Percentiles rank a stretch among this genome's conserved stretches.
Evolutionary conservation across 331 rosid species (phyloP).

Genomic region (Quercus lobata): DNA sequence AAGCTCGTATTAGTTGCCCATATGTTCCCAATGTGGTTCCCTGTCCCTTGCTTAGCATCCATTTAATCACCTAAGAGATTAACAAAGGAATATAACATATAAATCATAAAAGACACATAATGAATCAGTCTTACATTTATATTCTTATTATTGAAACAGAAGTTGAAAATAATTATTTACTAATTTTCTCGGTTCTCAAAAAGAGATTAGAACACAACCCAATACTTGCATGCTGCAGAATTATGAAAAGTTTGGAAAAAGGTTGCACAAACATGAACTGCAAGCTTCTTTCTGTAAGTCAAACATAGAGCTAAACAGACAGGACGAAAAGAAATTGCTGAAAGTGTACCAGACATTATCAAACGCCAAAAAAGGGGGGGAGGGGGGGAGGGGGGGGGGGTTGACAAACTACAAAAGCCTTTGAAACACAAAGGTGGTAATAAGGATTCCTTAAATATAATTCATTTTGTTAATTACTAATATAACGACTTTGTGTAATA

Average conservation of each 20-base stretch:
- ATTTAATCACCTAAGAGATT: constrained; percentile 60
- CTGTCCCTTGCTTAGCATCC: constrained; percentile 95
- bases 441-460: too few species aligned
- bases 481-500: too few species aligned
- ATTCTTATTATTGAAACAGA: too few species aligned
- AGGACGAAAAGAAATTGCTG: not conserved
- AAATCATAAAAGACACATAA: not conserved
- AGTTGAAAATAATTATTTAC: too few species aligned
- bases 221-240: not conserved
- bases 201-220: not conserved
- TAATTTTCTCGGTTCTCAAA: not conserved
- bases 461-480: too few species aligned
- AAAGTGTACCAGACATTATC: not conserved
- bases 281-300: not conserved
- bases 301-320: not conserved
- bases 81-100: not conserved
- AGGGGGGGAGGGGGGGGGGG: too few species aligned
- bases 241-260: not conserved
- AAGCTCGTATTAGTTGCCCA: constrained; percentile 63
- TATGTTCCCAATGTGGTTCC: constrained; percentile 83
- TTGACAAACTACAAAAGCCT: too few species aligned
- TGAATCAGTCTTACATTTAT: not conserved
- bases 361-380: accelerated
- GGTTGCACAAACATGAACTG: not conserved
- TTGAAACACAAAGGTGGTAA: too few species aligned